These are phyloP conservation scores for Globisporangium parvum DNA, from an alignment of 352 stramenopile species.

Conservation along the genomic window DNA sequence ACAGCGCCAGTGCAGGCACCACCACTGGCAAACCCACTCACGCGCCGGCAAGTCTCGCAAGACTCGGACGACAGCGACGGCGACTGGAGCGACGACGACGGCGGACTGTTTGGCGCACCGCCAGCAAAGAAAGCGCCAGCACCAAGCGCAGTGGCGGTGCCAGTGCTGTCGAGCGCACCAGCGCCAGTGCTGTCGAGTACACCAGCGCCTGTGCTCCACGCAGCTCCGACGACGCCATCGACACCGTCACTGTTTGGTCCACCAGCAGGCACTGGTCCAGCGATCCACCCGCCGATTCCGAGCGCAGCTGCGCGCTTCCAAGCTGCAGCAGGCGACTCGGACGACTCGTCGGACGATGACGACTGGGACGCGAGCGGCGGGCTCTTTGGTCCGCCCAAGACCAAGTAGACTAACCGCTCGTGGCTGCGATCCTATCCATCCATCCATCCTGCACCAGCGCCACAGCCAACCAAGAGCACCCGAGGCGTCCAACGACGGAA, in stretches of 20 bases:
- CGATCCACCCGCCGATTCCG: slow-evolving; percentile 37
- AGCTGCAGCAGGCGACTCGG: slow-evolving; percentile 28
- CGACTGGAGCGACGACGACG: slow-evolving; percentile 56
- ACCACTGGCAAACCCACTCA: slow-evolving; percentile 27
- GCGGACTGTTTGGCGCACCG: slow-evolving; percentile 43
- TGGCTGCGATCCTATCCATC: background rate
- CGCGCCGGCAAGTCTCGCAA: slow-evolving; percentile 36
- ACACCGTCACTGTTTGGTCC: slow-evolving; percentile 14
- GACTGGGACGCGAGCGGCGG: slow-evolving; percentile 62
- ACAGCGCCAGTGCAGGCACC: slow-evolving; percentile 19
- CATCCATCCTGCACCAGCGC: too few relatives aligned
- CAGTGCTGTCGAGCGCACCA: slow-evolving; percentile 7
- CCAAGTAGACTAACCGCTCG: background rate
- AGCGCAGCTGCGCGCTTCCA: slow-evolving; percentile 40
- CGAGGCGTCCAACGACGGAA: too few relatives aligned
- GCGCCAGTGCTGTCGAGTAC: background rate
- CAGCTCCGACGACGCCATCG: slow-evolving; percentile 11
- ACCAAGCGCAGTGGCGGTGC: slow-evolving; percentile 4
- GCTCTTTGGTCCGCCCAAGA: slow-evolving; percentile 46
- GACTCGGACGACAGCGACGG: slow-evolving; percentile 44
- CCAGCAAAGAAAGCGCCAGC: slow-evolving; percentile 23
- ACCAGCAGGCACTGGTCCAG: slow-evolving; percentile 8
- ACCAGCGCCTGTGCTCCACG: background rate
- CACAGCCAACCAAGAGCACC: too few relatives aligned
- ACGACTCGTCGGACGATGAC: slow-evolving; percentile 38